A percentile compares a stretch with the other conserved stretches of the same genome.
These are phyloP conservation scores for Endoconidiophora laricicola DNA, from an alignment of 2,329 filamentous ascomycete genomes.

Conservation along the genomic window DNA sequence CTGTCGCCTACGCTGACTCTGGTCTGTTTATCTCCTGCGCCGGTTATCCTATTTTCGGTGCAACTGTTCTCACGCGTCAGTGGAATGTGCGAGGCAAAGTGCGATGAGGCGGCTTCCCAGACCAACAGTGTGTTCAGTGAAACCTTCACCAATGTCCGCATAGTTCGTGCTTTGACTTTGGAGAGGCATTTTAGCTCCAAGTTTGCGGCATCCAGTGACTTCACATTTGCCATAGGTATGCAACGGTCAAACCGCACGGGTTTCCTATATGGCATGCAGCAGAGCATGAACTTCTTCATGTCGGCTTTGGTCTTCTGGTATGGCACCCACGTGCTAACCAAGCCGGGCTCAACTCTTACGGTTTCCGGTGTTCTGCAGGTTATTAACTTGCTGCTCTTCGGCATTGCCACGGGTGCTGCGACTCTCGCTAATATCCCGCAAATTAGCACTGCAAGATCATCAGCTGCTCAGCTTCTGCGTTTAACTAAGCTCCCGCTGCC, in stretches of 20 bases:
- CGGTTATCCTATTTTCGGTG: conserved; percentile 49
- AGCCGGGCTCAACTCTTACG: conserved; percentile 23
- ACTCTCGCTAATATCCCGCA: conserved; percentile 66
- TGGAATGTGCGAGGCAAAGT: conserved; percentile 53
- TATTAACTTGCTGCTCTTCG: conserved; percentile 70
- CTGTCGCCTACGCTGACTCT: conserved; percentile 69
- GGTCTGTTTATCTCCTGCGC: conserved; percentile 52
- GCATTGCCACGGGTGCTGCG: conserved; percentile 53
- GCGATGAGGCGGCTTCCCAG: conserved; percentile 39
- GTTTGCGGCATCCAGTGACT: conserved; percentile 21
- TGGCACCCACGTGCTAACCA: conserved; percentile 46
- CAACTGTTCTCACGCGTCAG: conserved; percentile 48
- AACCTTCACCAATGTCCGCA: conserved; percentile 61
- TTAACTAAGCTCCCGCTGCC: conserved; percentile 43
- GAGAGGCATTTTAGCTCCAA: conserved; percentile 55
- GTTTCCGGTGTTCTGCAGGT: conserved; percentile 52
- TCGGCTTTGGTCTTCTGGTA: conserved; percentile 75
- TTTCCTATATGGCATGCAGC: conserved; percentile 59
- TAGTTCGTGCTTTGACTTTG: conserved; percentile 58
- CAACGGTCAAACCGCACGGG: conserved; percentile 51
- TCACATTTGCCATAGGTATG: conserved; percentile 38
- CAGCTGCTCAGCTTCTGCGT: conserved; percentile 54
- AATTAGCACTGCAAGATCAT: conserved; percentile 55
- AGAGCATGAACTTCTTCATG: conserved; percentile 54
- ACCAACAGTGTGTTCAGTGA: conserved; percentile 43